A percentile compares a stretch with the other conserved stretches of the same genome.
Conservation (phyloP, 306 rosid species). For the Fragaria vesca region DNA sequence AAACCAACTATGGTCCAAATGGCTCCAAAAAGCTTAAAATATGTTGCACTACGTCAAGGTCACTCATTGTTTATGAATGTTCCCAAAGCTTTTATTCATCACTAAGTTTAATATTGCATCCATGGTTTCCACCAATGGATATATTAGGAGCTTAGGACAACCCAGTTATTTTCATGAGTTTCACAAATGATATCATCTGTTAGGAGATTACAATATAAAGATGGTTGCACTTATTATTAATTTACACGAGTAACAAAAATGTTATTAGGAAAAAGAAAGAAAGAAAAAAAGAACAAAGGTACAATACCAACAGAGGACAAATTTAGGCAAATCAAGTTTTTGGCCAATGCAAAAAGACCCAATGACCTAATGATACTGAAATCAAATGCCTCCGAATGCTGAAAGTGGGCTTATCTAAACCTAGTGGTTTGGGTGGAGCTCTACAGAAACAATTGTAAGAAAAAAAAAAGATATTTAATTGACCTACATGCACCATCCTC, state of each 20-base stretch:
- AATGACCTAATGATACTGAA: not conserved
- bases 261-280: not conserved
- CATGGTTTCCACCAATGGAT: not conserved
- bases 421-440: not conserved
- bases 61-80: not conserved
- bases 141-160: not conserved
- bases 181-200: not conserved
- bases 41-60: not conserved
- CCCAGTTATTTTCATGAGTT: not conserved
- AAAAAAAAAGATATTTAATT: not conserved
- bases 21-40: not conserved
- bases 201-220: not conserved
- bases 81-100: not conserved
- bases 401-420: not conserved
- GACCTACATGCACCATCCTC: not conserved
- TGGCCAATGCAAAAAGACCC: not conserved
- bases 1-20: conserved; percentile 1
- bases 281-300: not conserved
- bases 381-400: conserved; percentile 1
- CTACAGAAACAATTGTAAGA: not conserved
- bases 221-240: not conserved
- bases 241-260: not conserved
- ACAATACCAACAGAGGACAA: not conserved
- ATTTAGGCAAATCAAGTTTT: not conserved
- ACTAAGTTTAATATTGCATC: not conserved